These are phyloP conservation scores for Xylaria sp. DNA, from an alignment of 2,329 filamentous ascomycete species.

Conservation along the genomic window DNA sequence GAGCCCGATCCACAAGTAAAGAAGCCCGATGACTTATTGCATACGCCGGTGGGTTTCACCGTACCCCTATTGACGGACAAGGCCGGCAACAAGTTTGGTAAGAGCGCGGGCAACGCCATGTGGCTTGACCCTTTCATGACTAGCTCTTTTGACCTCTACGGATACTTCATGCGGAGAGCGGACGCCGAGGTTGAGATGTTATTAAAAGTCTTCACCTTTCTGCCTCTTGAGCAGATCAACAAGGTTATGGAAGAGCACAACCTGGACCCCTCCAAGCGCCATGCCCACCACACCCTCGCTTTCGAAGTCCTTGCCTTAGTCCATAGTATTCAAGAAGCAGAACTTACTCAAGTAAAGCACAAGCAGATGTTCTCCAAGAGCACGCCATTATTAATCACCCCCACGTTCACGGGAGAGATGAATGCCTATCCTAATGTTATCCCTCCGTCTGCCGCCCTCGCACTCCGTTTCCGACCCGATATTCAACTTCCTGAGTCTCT, in stretches of 20 bases:
- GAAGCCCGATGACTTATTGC: slow-evolving; percentile 55
- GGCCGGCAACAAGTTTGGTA: slow-evolving; percentile 90
- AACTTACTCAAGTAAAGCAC: slow-evolving; percentile 68
- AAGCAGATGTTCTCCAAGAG: slow-evolving; percentile 58
- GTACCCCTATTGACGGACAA: slow-evolving; percentile 89
- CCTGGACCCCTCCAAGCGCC: slow-evolving; percentile 73
- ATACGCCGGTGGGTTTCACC: slow-evolving; percentile 84
- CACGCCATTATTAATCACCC: neutral
- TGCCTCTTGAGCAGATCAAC: slow-evolving; percentile 76
- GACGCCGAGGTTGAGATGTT: slow-evolving; percentile 85
- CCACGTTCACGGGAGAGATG: slow-evolving; percentile 25
- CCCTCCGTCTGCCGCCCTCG: slow-evolving; percentile 55
- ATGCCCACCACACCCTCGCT: slow-evolving; percentile 85
- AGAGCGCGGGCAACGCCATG: slow-evolving; percentile 91
- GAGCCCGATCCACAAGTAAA: slow-evolving; percentile 58
- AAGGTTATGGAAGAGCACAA: slow-evolving; percentile 74
- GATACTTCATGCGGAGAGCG: slow-evolving; percentile 85
- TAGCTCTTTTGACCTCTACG: slow-evolving; percentile 84
- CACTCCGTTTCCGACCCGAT: slow-evolving; percentile 59
- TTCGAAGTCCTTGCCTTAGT: slow-evolving; percentile 82
- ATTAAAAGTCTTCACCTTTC: slow-evolving; percentile 89
- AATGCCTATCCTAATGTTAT: slow-evolving; percentile 39
- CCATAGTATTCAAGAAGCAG: slow-evolving; percentile 74
- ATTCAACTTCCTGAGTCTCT: slow-evolving; percentile 69
- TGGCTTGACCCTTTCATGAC: slow-evolving; percentile 91